phyloP scores from a whole-genome alignment of 2,329 filamentous ascomycete species.

The Xylaria hypoxylon region DNA sequence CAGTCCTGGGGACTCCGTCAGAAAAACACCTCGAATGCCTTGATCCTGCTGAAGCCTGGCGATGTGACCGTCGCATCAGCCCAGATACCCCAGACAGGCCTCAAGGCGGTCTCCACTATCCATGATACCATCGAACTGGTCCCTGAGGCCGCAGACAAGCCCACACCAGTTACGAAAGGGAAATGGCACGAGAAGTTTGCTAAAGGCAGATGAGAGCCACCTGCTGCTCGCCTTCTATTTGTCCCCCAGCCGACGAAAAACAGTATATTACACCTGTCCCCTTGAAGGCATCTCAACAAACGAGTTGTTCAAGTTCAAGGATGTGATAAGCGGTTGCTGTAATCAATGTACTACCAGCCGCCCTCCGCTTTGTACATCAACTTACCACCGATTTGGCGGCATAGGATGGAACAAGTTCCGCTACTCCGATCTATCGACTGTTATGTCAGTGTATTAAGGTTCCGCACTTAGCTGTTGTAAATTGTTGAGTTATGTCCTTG shows the following conservation, averaged over 20 bases:
- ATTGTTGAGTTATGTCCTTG: background rate
- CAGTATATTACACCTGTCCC: background rate
- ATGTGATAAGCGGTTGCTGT: background rate
- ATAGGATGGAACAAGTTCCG: background rate
- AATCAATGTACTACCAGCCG: background rate
- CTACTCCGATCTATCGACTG: background rate
- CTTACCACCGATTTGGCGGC: background rate
- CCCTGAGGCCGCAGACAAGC: slow-evolving; percentile 53
- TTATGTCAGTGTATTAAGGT: background rate
- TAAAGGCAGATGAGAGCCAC: slow-evolving; percentile 53
- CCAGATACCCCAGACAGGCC: slow-evolving; percentile 50
- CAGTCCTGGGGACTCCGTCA: slow-evolving; percentile 70
- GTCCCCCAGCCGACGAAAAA: background rate
- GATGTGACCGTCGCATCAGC: slow-evolving; percentile 32
- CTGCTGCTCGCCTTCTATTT: background rate
- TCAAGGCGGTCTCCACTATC: slow-evolving; percentile 66
- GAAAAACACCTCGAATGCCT: slow-evolving; percentile 75
- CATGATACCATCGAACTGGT: slow-evolving; percentile 73
- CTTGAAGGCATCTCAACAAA: background rate
- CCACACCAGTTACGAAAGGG: slow-evolving; percentile 54
- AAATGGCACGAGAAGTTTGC: slow-evolving; percentile 73
- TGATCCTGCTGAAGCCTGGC: slow-evolving; percentile 64
- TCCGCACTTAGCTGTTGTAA: slow-evolving; percentile 1
- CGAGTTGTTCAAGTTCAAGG: background rate
- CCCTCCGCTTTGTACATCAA: background rate